Conservation (phyloP, 2,329 filamentous ascomycete genomes). For the Aspergillus alliaceus region DNA sequence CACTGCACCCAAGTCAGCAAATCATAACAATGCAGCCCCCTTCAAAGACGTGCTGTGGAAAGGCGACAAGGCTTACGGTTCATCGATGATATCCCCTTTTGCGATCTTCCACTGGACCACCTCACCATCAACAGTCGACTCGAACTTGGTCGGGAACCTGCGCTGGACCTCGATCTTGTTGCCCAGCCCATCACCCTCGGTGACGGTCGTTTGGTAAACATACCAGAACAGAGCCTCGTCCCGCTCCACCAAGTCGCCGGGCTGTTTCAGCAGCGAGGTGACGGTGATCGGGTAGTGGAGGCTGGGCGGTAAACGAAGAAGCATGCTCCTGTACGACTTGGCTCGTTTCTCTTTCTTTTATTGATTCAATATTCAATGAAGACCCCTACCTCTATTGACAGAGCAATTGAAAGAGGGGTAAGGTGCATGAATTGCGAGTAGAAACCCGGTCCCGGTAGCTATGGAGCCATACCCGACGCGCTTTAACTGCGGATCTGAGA, state of each 20-base stretch:
- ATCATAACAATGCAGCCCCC: not conserved
- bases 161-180: constrained; percentile 69
- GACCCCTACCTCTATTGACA: not conserved
- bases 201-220: constrained; percentile 74
- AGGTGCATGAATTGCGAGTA: constrained; percentile 2
- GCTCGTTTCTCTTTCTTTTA: constrained; percentile 1
- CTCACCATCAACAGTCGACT: constrained; percentile 78
- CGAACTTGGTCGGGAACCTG: constrained; percentile 75
- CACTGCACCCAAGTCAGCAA: constrained; percentile 37
- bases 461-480: constrained; percentile 20
- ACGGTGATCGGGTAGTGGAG: constrained; percentile 94
- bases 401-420: not conserved
- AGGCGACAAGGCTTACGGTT: constrained; percentile 35
- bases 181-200: constrained; percentile 67
- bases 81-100: constrained; percentile 45
- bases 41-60: not conserved
- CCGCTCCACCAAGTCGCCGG: constrained; percentile 73
- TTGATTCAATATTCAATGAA: not conserved
- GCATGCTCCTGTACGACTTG: constrained; percentile 36
- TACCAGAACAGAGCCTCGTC: constrained; percentile 82
- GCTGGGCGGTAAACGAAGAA: constrained; percentile 50
- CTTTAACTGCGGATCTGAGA: constrained; percentile 3
- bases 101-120: constrained; percentile 73
- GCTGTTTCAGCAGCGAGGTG: constrained; percentile 74
- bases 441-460: constrained; percentile 9